Evolutionary conservation across 768 basidiomycete species (phyloP).

Genomic region (Trametes meyenii): DNA sequence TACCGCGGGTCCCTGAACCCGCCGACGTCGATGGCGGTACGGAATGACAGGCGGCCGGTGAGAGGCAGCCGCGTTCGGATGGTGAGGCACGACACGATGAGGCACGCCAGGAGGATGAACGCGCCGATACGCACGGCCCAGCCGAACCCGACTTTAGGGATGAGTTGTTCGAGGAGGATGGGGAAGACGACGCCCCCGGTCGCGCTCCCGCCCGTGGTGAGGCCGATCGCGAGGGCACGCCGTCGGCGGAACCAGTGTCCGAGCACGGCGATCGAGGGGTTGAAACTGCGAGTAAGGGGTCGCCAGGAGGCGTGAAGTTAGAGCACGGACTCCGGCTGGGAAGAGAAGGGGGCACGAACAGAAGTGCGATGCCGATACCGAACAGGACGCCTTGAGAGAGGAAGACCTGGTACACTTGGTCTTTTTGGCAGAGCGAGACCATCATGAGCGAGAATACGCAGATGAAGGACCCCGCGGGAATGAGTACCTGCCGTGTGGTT

Average conservation of each 20-base stretch:
- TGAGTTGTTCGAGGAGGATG: conserved; percentile 52
- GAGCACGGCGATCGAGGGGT: conserved; percentile 36
- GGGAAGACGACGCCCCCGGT: conserved; percentile 56
- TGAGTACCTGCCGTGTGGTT: conserved; percentile 19
- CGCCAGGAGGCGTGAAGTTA: neutral
- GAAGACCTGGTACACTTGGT: conserved; percentile 35
- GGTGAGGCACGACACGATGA: conserved; percentile 31
- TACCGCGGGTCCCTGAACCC: conserved; percentile 33
- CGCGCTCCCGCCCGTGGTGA: conserved; percentile 42
- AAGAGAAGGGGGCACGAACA: conserved; percentile 16
- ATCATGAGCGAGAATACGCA: conserved; percentile 32
- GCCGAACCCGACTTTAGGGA: conserved; percentile 29
- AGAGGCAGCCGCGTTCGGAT: conserved; percentile 34
- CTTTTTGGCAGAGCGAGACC: conserved; percentile 30
- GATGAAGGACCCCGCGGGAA: conserved; percentile 29
- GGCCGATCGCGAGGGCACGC: conserved; percentile 41
- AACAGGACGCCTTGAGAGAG: conserved; percentile 37
- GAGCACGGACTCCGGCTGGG: neutral
- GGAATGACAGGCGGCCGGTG: conserved; percentile 24
- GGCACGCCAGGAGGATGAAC: conserved; percentile 33
- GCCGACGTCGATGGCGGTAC: conserved; percentile 30
- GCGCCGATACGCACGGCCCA: conserved; percentile 37
- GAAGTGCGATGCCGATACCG: conserved; percentile 33
- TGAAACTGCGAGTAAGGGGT: conserved; percentile 30
- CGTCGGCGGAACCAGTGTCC: conserved; percentile 41